These are phyloP conservation scores for Plasmodium malariae DNA, from an alignment of 169 alveolate species.

Conservation along the genomic window DNA sequence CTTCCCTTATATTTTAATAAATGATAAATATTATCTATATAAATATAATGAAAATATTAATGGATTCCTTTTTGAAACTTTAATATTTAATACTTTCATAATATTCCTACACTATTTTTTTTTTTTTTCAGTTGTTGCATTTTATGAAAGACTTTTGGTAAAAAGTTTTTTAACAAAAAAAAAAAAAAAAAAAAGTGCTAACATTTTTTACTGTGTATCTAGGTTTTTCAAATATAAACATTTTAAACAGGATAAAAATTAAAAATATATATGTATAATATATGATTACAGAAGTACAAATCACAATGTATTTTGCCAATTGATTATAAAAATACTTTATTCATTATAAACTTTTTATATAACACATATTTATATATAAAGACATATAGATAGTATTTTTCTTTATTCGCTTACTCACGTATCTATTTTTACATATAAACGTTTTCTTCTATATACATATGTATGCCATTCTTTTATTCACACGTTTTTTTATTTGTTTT, in stretches of 20 bases:
- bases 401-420: too few relatives aligned
- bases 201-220: not conserved
- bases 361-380: too few relatives aligned
- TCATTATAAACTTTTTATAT: not conserved
- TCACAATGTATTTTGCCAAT: not conserved
- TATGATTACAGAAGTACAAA: not conserved
- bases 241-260: too few relatives aligned
- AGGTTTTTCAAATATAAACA: not conserved
- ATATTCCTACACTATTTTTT: constrained; percentile 2
- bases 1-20: not conserved
- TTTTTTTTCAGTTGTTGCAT: not conserved
- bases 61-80: not conserved
- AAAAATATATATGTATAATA: too few relatives aligned
- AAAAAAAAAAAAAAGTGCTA: not conserved
- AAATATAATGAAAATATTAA: not conserved
- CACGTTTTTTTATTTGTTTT: too few relatives aligned
- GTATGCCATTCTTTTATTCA: too few relatives aligned
- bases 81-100: constrained; percentile 1
- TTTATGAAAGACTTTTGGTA: not conserved
- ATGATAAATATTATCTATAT: not conserved
- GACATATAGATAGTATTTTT: too few relatives aligned
- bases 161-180: not conserved
- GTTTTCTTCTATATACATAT: too few relatives aligned
- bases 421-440: too few relatives aligned
- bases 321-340: too few relatives aligned